Percentiles rank a stretch among this genome's conserved stretches.
Evolutionary conservation across 768 basidiomycete genomes (phyloP).

Genomic region (Psilocybe cyanescens): DNA sequence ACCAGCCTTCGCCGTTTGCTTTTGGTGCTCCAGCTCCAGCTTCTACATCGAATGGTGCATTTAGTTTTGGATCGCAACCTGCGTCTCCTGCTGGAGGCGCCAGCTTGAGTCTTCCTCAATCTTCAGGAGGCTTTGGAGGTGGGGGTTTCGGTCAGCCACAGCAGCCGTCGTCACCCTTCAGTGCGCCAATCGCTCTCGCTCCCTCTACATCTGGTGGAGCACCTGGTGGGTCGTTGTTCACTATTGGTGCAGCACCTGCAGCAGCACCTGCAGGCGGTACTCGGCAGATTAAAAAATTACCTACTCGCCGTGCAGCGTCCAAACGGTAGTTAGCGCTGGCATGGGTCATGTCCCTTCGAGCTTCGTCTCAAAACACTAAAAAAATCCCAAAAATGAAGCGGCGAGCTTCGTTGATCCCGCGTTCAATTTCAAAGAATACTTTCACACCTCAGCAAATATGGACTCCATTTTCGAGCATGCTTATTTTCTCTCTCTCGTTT

Average conservation of each 20-base stretch:
- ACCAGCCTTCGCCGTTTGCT: slow-evolving; percentile 47
- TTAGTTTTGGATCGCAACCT: slow-evolving; percentile 62
- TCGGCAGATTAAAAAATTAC: slow-evolving; percentile 59
- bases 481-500: slow-evolving; percentile 12
- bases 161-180: slow-evolving; percentile 49
- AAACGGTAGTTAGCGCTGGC: slow-evolving; percentile 35
- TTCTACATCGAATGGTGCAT: slow-evolving; percentile 38
- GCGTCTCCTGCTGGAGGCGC: slow-evolving; percentile 55
- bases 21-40: slow-evolving; percentile 46
- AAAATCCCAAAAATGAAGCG: slow-evolving; percentile 7
- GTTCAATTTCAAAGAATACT: slow-evolving; percentile 14
- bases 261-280: slow-evolving; percentile 31
- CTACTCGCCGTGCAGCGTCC: slow-evolving; percentile 45
- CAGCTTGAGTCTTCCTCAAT: slow-evolving; percentile 40
- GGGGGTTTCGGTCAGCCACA: slow-evolving; percentile 38
- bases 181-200: slow-evolving; percentile 38
- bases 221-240: slow-evolving; percentile 49
- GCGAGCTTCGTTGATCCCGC: slow-evolving; percentile 4
- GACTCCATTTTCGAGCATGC: slow-evolving; percentile 17
- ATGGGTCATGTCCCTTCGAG: background rate
- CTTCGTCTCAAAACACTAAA: slow-evolving; percentile 6
- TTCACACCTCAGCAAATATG: slow-evolving; percentile 12
- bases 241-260: slow-evolving; percentile 61
- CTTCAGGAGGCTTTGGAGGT: slow-evolving; percentile 45
- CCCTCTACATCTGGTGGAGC: slow-evolving; percentile 40